phyloP scores from a whole-genome alignment of 208 protist species.

The Leishmania arabica region DNA sequence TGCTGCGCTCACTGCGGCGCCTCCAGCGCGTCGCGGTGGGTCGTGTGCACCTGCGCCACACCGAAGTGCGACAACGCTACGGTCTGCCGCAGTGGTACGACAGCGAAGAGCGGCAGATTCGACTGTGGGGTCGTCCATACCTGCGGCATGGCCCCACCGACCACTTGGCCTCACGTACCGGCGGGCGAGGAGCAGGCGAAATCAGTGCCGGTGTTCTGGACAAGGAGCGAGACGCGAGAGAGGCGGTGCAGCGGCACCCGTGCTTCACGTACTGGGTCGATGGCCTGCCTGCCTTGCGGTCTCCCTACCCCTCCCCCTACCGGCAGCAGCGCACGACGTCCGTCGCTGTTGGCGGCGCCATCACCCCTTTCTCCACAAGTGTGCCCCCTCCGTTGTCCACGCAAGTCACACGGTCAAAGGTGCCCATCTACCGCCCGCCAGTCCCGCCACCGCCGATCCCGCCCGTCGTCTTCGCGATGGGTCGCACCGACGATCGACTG shows the following conservation, averaged over 20 bases:
- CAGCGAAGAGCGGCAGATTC: slow-evolving; percentile 21
- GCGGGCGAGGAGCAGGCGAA: background rate
- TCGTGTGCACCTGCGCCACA: slow-evolving; percentile 36
- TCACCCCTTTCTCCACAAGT: background rate
- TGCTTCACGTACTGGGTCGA: slow-evolving; percentile 24
- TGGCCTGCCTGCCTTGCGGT: background rate
- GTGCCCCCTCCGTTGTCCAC: slow-evolving; percentile 9
- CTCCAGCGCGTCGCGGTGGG: slow-evolving; percentile 48
- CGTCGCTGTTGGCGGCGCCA: background rate
- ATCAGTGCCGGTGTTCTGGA: background rate
- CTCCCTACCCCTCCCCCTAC: slow-evolving; percentile 15
- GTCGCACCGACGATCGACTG: slow-evolving; percentile 55
- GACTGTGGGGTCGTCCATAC: slow-evolving; percentile 27
- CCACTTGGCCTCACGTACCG: background rate
- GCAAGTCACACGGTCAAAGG: slow-evolving; percentile 1
- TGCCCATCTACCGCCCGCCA: slow-evolving; percentile 18
- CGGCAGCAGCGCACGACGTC: background rate
- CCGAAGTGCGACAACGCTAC: background rate
- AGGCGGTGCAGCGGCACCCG: slow-evolving; percentile 26
- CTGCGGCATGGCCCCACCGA: background rate
- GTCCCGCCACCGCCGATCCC: slow-evolving; percentile 8
- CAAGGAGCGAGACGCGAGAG: background rate
- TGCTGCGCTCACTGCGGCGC: slow-evolving; percentile 54
- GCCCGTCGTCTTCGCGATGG: slow-evolving; percentile 35
- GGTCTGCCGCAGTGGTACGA: slow-evolving; percentile 45